Conservation (phyloP, 208 protist species). For the Leishmania tropica region DNA sequence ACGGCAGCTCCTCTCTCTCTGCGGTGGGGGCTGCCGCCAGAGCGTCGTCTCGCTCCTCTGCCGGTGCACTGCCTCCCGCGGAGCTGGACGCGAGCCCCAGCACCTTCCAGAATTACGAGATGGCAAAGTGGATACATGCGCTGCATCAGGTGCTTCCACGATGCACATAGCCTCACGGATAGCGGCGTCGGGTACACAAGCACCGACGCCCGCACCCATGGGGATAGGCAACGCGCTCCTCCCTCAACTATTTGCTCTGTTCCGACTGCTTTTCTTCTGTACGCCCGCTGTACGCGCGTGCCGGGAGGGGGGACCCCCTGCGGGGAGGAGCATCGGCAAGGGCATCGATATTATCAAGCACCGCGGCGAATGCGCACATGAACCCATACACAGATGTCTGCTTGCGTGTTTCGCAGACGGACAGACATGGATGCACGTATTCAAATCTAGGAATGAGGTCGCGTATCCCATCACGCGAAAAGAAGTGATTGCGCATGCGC, state of each 20-base stretch:
- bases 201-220: background rate
- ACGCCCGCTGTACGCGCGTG: background rate
- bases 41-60: background rate
- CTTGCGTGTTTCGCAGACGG: background rate
- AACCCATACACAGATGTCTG: background rate
- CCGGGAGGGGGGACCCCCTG: background rate
- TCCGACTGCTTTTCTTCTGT: background rate
- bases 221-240: background rate
- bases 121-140: constrained; percentile 31
- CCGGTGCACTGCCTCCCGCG: background rate
- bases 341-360: background rate
- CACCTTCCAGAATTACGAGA: constrained; percentile 33
- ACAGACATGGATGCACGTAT: background rate
- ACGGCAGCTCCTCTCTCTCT: background rate
- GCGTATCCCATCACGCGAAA: background rate
- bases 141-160: constrained; percentile 23
- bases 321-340: background rate
- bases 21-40: background rate
- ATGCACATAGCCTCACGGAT: constrained; percentile 4
- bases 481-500: background rate
- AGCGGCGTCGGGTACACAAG: background rate
- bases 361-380: background rate
- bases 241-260: background rate
- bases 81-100: constrained; percentile 28
- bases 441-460: background rate